phyloP scores from a whole-genome alignment of 208 protist genomes.

The Crithidia mellificae region DNA sequence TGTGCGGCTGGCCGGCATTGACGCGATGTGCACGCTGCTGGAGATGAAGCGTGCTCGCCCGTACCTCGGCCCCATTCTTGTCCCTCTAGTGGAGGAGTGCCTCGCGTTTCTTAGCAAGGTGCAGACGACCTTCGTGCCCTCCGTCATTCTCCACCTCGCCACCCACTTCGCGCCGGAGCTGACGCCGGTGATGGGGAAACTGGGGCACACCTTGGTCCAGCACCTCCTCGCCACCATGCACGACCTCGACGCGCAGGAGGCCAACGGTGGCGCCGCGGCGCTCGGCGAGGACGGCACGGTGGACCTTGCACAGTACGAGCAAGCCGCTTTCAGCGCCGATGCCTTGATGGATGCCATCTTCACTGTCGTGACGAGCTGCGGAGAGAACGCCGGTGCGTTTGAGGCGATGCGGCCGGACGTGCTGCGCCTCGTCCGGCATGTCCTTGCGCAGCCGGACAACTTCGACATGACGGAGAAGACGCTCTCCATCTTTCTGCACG shows the following conservation, averaged over 20 bases:
- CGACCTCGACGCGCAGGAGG: slow-evolving; percentile 65
- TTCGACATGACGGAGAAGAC: slow-evolving; percentile 87
- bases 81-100: slow-evolving; percentile 86
- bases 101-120: slow-evolving; percentile 78
- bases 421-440: slow-evolving; percentile 50
- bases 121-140: slow-evolving; percentile 85
- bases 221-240: slow-evolving; percentile 80
- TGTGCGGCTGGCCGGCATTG: slow-evolving; percentile 78
- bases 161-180: slow-evolving; percentile 87
- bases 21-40: slow-evolving; percentile 84
- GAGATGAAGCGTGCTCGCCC: slow-evolving; percentile 74
- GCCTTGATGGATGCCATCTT: slow-evolving; percentile 74
- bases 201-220: slow-evolving; percentile 73
- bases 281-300: slow-evolving; percentile 17
- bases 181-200: slow-evolving; percentile 66
- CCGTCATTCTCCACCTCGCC: slow-evolving; percentile 79
- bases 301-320: slow-evolving; percentile 43
- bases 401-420: slow-evolving; percentile 57
- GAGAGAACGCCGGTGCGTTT: slow-evolving; percentile 52
- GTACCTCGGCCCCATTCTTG: slow-evolving; percentile 67
- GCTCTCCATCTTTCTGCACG: slow-evolving; percentile 69
- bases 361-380: slow-evolving; percentile 68
- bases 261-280: slow-evolving; percentile 2
- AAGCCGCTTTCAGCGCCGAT: slow-evolving; percentile 70
- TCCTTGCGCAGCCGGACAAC: slow-evolving; percentile 71